Conservation (phyloP, 1,284 basidiomycete species). For the Athelia sp. region DNA sequence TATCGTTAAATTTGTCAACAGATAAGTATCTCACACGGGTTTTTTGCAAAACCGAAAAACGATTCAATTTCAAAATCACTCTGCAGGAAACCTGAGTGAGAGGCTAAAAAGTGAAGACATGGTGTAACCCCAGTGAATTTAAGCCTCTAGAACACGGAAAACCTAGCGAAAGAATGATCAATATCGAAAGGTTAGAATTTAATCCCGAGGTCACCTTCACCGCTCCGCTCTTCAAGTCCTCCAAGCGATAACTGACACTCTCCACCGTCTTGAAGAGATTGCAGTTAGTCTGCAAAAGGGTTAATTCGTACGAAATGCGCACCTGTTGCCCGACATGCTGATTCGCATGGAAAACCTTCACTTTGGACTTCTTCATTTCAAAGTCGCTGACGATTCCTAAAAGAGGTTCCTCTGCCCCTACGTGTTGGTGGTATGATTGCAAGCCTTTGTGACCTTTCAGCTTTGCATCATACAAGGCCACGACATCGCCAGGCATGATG, state of each 20-base stretch:
- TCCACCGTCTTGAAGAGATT: conserved; percentile 59
- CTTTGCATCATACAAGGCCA: conserved; percentile 71
- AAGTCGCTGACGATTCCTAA: conserved; percentile 78
- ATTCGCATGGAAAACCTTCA: conserved; percentile 78
- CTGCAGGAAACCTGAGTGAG: no score
- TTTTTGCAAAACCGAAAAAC: no score
- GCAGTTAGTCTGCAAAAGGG: conserved; percentile 13
- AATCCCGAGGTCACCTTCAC: conserved; percentile 63
- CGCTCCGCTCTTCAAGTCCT: conserved; percentile 83
- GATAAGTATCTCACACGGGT: no score
- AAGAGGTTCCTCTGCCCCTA: conserved; percentile 58
- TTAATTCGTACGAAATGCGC: conserved; percentile 17
- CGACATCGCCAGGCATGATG: conserved; percentile 82
- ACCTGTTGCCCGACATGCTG: conserved; percentile 75
- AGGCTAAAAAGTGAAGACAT: no score
- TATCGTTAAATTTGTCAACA: no score
- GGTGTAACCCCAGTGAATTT: no score
- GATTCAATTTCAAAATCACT: no score
- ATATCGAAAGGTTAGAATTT: no score
- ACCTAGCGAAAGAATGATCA: conserved; percentile 28
- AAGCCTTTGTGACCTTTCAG: conserved; percentile 88
- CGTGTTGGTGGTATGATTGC: conserved; percentile 62
- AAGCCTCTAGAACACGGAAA: conserved; percentile 46
- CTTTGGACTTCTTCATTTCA: conserved; percentile 82
- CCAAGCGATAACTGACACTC: conserved; percentile 77